These are phyloP conservation scores for Rutstroemia sydowiana DNA, from an alignment of 2,329 filamentous ascomycete genomes.

Conservation along the genomic window DNA sequence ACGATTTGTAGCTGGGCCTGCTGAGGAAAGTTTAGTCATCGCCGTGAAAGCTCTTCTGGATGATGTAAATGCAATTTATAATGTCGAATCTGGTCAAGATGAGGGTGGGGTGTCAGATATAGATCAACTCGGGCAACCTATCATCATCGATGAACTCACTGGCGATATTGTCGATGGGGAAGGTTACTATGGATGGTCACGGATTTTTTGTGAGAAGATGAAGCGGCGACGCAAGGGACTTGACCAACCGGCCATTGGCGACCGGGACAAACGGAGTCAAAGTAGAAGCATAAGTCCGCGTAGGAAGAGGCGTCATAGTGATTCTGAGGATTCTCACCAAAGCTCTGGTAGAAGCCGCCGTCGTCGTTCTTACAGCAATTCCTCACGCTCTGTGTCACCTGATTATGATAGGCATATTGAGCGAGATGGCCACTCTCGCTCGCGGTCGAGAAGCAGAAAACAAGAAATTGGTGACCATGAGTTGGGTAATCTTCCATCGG, in stretches of 20 bases:
- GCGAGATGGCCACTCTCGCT: constrained; percentile 9
- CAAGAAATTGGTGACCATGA: constrained; percentile 5
- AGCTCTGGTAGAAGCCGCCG: constrained; percentile 18
- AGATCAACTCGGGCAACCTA: constrained; percentile 66
- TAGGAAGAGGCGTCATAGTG: constrained; percentile 25
- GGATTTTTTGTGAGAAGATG: constrained; percentile 74
- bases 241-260: constrained; percentile 9
- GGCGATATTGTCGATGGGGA: constrained; percentile 56
- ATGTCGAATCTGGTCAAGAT: constrained; percentile 41
- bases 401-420: constrained; percentile 12
- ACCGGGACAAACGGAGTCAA: constrained; percentile 16
- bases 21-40: constrained; percentile 55
- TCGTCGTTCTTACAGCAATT: constrained; percentile 24
- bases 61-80: constrained; percentile 63
- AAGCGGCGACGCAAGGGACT: constrained; percentile 42
- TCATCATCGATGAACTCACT: constrained; percentile 58
- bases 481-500: neutral
- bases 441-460: constrained; percentile 18
- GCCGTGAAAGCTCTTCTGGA: constrained; percentile 65
- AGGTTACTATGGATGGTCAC: constrained; percentile 86
- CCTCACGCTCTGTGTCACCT: constrained; percentile 25
- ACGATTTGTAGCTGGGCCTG: constrained; percentile 60
- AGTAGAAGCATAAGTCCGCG: constrained; percentile 24
- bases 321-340: constrained; percentile 19
- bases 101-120: constrained; percentile 51